A percentile compares a stretch with the other conserved stretches of the same genome.
Conservation (phyloP, 2,329 filamentous ascomycete species). For the Ascomycota sp. region DNA sequence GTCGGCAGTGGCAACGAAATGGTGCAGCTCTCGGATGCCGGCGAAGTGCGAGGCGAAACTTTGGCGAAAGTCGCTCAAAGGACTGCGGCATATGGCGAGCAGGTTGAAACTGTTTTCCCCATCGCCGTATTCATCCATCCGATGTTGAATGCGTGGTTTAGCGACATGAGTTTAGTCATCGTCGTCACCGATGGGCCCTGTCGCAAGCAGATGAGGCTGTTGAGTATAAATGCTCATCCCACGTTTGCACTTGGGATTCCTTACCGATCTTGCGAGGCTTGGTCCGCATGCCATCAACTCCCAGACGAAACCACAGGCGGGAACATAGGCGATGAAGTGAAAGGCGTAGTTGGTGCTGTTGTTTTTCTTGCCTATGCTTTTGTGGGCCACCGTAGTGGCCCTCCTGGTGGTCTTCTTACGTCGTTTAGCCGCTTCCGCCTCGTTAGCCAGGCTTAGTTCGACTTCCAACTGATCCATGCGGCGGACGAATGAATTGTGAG, state of each 20-base stretch:
- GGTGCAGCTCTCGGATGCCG: too few species aligned
- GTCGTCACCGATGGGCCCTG: constrained; percentile 7
- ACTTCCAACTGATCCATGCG: constrained; percentile 58
- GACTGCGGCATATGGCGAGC: constrained; percentile 51
- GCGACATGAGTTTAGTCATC: constrained; percentile 47
- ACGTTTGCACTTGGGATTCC: constrained; percentile 1
- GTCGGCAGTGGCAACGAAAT: too few species aligned
- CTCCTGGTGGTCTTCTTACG: too few species aligned
- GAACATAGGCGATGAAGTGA: constrained; percentile 82
- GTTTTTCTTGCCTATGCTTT: constrained; percentile 13
- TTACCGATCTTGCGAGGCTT: constrained; percentile 32
- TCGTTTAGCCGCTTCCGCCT: constrained; percentile 20
- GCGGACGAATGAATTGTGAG: constrained; percentile 75
- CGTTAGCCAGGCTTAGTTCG: constrained; percentile 43
- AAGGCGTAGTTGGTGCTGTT: constrained; percentile 42
- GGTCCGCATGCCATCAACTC: constrained; percentile 67
- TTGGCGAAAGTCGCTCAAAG: constrained; percentile 28
- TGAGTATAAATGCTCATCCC: too few species aligned
- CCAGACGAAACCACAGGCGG: constrained; percentile 56
- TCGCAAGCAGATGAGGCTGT: too few species aligned
- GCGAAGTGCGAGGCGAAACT: constrained; percentile 23
- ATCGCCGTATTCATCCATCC: constrained; percentile 47
- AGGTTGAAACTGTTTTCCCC: constrained; percentile 56
- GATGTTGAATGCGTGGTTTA: constrained; percentile 39
- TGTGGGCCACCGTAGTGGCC: too few species aligned